Percentiles rank a stretch among this genome's conserved stretches.
Evolutionary conservation across 352 stramenopile genomes (phyloP).

Genomic region (Peronospora destructor): DNA sequence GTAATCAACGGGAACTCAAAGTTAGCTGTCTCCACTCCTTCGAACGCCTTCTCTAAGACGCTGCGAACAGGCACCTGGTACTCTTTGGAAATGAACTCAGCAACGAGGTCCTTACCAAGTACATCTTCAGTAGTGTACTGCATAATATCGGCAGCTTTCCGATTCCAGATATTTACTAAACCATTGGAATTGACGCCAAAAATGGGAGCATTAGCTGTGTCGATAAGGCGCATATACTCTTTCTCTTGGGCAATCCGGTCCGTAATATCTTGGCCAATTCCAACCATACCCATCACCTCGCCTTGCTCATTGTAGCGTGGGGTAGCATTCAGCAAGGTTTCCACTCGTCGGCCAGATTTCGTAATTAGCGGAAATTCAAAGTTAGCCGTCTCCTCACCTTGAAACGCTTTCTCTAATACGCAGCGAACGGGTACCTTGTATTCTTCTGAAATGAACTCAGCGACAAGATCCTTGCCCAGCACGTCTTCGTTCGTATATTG

Average conservation of each 20-base stretch:
- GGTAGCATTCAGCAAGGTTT: constrained; percentile 49
- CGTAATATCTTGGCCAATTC: constrained; percentile 55
- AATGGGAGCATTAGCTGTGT: constrained; percentile 63
- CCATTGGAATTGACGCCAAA: constrained; percentile 58
- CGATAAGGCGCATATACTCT: constrained; percentile 54
- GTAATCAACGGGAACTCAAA: constrained; percentile 76
- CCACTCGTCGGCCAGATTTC: constrained; percentile 36
- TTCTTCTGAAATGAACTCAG: constrained; percentile 28
- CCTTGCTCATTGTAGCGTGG: constrained; percentile 46
- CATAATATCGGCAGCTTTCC: constrained; percentile 71
- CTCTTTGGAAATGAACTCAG: constrained; percentile 39
- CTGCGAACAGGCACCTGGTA: constrained; percentile 23
- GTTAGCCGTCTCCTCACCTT: constrained; percentile 46
- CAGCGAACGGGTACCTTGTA: constrained; percentile 26
- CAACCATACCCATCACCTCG: constrained; percentile 45
- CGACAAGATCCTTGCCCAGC: constrained; percentile 36
- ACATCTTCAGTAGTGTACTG: constrained; percentile 78
- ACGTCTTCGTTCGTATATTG: constrained; percentile 51
- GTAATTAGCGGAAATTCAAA: constrained; percentile 55
- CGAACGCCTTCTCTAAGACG: constrained; percentile 41
- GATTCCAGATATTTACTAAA: constrained; percentile 63
- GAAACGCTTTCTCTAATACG: constrained; percentile 39
- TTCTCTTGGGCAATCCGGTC: constrained; percentile 61
- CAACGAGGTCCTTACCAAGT: constrained; percentile 58
- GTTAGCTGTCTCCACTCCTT: constrained; percentile 55